Conservation (phyloP, 495 filamentous ascomycete species). For the Cercophora scortea region DNA sequence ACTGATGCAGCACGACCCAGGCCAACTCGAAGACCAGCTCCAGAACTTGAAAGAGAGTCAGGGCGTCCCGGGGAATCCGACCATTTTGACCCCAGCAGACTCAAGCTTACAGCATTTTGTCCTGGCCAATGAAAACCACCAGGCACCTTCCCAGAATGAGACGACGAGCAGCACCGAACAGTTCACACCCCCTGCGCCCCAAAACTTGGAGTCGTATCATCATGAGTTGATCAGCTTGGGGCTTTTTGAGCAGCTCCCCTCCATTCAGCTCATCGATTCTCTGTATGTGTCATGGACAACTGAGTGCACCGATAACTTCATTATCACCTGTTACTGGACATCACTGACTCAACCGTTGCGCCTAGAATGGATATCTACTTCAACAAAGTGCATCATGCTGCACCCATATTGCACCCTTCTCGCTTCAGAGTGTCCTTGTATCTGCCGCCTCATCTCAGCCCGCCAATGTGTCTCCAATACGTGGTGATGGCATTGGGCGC, state of each 20-base stretch:
- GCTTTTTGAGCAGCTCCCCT: conserved; percentile 2
- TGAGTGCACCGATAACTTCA: neutral
- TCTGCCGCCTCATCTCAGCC: conserved; percentile 1
- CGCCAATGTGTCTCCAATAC: conserved; percentile 5
- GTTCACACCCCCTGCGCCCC: neutral
- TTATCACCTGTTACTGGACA: neutral
- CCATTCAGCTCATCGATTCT: neutral
- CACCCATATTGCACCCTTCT: conserved; percentile 4
- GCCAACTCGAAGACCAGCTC: conserved; percentile 2
- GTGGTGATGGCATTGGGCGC: conserved; percentile 1
- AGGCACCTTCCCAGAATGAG: neutral
- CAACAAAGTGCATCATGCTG: neutral
- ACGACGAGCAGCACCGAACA: neutral
- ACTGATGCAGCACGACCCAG: conserved; percentile 12
- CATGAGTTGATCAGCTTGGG: neutral
- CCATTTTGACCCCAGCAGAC: no score
- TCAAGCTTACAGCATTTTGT: neutral
- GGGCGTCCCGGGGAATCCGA: neutral
- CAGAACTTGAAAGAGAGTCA: neutral
- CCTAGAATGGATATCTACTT: neutral
- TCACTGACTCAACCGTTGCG: neutral
- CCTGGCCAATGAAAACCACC: neutral
- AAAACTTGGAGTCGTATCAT: neutral
- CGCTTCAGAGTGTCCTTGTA: conserved; percentile 1
- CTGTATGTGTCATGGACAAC: neutral